Evolutionary conservation across 192 early-diverging fungal genomes (phyloP).

Genomic region (Mortierella claussenii): DNA sequence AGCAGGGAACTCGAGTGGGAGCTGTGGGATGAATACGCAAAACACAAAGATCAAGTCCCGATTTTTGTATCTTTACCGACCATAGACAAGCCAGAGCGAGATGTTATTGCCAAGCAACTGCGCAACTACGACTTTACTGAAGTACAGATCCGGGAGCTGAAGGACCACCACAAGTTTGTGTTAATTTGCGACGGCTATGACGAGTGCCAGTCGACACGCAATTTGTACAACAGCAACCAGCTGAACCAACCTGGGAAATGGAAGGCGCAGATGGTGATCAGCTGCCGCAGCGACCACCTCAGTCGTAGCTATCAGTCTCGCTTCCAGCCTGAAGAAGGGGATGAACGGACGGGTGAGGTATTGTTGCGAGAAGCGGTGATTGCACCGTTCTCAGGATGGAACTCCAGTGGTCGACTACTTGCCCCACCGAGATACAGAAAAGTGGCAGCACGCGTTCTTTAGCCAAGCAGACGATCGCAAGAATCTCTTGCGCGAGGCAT

Average conservation of each 20-base stretch:
- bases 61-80: neutral
- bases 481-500: constrained; percentile 1
- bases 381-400: neutral
- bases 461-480: neutral
- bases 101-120: constrained; percentile 5
- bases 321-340: neutral
- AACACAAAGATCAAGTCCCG: neutral
- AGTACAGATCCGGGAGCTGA: constrained; percentile 4
- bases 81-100: constrained; percentile 4
- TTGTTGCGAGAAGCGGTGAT: constrained; percentile 7
- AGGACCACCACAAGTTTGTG: neutral
- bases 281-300: constrained; percentile 7
- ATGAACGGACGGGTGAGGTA: too few relatives aligned
- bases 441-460: constrained; percentile 1
- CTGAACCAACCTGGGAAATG: constrained; percentile 2
- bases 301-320: neutral
- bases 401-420: constrained; percentile 3
- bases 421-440: neutral
- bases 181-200: constrained; percentile 23
- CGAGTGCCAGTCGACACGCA: neutral
- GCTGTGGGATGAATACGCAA: neutral
- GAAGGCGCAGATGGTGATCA: constrained; percentile 10
- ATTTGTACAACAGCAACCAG: neutral
- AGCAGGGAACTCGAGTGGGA: neutral
- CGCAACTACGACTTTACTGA: neutral